Base-by-base conservation (phyloP, 2,329 filamentous ascomycete species). In the Leptosphaerulina australis region DNA sequence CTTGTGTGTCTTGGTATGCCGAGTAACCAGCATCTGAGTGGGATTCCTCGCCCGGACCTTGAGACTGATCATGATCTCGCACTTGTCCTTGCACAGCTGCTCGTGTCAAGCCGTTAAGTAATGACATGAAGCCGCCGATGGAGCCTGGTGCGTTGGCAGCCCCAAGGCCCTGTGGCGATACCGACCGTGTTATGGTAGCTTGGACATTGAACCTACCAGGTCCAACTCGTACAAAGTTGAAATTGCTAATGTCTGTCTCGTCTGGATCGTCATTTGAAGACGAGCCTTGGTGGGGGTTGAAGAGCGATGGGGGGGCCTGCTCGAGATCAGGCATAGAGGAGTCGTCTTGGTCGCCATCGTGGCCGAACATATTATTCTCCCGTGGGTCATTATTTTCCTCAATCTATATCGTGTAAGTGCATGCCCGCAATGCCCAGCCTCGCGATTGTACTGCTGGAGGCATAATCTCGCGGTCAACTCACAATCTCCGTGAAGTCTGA, bases 401-500 rank as follows among this genome's bases (percentile, higher is more conserved):
- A 38, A 80, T 78, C 75, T 77, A 54, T 12, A 9, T 7, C n/a
- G 37, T 38, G 58, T 70, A 53, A 71, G 63, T 59, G 38, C 31
- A 24, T 38, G 28, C n/a, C 10, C 22, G 14, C 11, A 30, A 15
- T 25, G 37, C 21, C 29, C 36, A 46, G 40, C 44, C n/a, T 21
- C 22, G 30, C 12, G 12, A 15, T 20, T 7, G 24, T 22, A 26
- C 36, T 49, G 52, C 46, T 50, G 47, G 18, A 36, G 41, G 52
- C 35, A 44, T 45, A 37, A 39, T 50, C 11, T 24, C 37, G 54
- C 50, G 29, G 46, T 50, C 37, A 47, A 79, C 87, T 67, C 78
- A 96, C 92, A 63, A 97, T 91, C 76, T 99, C 92, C 12, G 85
- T 90, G 59, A 90, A 86, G 15, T 96, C 90, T 28, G 85, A 85